Evolutionary conservation across 1,284 basidiomycete genomes (phyloP), one percentile per base, ranked within the genome.

Genomic region (Pseudozyma pruni): DNA sequence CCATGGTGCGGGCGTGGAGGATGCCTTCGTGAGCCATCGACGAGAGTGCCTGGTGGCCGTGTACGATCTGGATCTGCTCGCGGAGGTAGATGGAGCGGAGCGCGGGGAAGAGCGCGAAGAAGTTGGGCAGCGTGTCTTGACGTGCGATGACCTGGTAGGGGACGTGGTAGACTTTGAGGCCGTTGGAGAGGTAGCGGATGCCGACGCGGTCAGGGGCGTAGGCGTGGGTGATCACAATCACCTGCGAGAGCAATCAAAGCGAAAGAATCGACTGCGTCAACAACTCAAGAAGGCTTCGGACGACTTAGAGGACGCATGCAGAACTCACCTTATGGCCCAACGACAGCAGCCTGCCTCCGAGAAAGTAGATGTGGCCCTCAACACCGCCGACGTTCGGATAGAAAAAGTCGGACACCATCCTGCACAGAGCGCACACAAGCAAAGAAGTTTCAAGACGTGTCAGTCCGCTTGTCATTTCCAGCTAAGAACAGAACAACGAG

Each of bases 401-500:
- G 85, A 98, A 99, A 85, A 98, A 99, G 84, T 99, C 95, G 44
- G 90, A 93, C 43, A 98, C 89, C 91, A 99, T 94, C 23, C 92
- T 94, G 51, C n/a, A 13, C 29, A 23, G 31, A 29, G 23, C 51
- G 32, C 19, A n/a, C n/a, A 37, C 5, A 9, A 17, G 25, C 19
- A 31, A 44, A 29, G 34, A 27, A 50, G 29, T 23, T 35, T 19
- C 19, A 14, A 25, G 22, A 20, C 6, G 8, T 9, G 25, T 5
- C n/a, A n/a, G 17, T 33, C 43, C 33, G 46, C 57, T 48, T 46
- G 45, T 34, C 38, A 52, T 52, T 54, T 31, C 16, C 23, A 13
- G 29, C 33, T 17, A 31, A 17, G n/a, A 25, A 8, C 17, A 32
- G 31, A 17, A 27, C 16, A 10, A 11, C 13, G n/a, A 41, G 10